Percentiles rank a stretch among this genome's conserved stretches.
Conservation (phyloP, 805 yeast genomes). For the Ogataea glucozyma region DNA sequence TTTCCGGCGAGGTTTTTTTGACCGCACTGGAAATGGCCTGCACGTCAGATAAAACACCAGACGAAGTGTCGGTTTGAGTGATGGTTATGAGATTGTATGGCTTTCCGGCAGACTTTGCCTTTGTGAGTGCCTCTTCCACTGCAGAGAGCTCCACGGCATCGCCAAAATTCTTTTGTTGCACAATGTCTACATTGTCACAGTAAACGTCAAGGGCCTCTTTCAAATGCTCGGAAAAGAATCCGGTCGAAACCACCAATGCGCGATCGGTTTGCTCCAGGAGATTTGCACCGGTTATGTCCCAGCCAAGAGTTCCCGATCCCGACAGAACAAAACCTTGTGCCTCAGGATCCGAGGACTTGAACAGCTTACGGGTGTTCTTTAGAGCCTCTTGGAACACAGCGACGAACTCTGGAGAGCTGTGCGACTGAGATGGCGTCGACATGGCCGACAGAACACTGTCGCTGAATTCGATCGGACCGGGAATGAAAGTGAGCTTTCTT, state of each 20-base stretch:
- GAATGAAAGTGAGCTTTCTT: conserved; percentile 38
- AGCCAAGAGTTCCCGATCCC: conserved; percentile 94
- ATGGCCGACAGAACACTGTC: conserved; percentile 77
- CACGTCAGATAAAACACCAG: conserved; percentile 85
- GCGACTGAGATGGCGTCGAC: conserved; percentile 85
- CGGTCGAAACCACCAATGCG: conserved; percentile 83
- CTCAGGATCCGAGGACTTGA: conserved; percentile 63
- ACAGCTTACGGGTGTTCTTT: conserved; percentile 67
- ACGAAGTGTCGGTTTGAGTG: conserved; percentile 96
- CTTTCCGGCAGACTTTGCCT: conserved; percentile 32
- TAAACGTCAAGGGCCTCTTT: conserved; percentile 73
- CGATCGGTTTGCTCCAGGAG: conserved; percentile 64
- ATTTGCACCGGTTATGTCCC: conserved; percentile 88
- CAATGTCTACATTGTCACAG: conserved; percentile 72
- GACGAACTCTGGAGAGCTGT: conserved; percentile 83
- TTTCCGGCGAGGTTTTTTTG: conserved; percentile 67
- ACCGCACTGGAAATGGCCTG: conserved; percentile 61
- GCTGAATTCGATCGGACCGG: conserved; percentile 53
- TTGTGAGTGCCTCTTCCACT: conserved; percentile 55
- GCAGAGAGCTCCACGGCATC: conserved; percentile 58
- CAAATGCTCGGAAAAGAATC: conserved; percentile 83
- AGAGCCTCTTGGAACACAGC: conserved; percentile 69
- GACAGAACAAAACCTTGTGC: conserved; percentile 81
- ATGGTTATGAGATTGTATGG: conserved; percentile 71
- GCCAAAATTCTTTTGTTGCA: conserved; percentile 70